phyloP scores from a whole-genome alignment of 1,284 basidiomycete species.

The Phellopilus nigrolimitatus region DNA sequence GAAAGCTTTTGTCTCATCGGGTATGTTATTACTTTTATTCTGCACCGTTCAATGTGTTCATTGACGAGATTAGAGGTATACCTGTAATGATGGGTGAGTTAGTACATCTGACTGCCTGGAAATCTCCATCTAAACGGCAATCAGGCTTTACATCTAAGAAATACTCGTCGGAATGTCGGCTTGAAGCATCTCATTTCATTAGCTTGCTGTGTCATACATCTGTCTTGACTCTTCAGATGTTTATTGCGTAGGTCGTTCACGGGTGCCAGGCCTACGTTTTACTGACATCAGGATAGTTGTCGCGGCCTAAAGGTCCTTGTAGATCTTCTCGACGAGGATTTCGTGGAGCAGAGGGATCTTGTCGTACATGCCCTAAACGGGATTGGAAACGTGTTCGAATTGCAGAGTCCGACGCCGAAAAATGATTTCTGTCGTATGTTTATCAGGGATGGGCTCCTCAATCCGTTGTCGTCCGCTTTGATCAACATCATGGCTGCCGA shows the following conservation, averaged over 20 bases:
- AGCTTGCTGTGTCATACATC: constrained; percentile 90
- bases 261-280: constrained; percentile 4
- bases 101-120: constrained; percentile 7
- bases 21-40: constrained; percentile 36
- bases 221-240: constrained; percentile 93
- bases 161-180: constrained; percentile 86
- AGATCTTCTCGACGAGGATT: constrained; percentile 95
- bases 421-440: constrained; percentile 99
- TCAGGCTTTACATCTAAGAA: constrained; percentile 90
- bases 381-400: constrained; percentile 91
- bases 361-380: constrained; percentile 93
- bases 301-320: constrained; percentile 92
- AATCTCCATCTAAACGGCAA: constrained; percentile 8
- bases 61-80: constrained; percentile 57
- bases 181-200: constrained; percentile 95
- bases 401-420: constrained; percentile 92
- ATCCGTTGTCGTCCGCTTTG: constrained; percentile 87
- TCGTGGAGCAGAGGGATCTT: constrained; percentile 83
- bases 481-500: constrained; percentile 81
- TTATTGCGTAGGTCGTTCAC: constrained; percentile 73
- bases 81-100: constrained; percentile 84
- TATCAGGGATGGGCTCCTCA: constrained; percentile 89
- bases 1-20: constrained; percentile 96
- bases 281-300: constrained; percentile 49
- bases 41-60: constrained; percentile 9